phyloP scores from a whole-genome alignment of 352 stramenopile species.

The Pythium myriotylum region DNA sequence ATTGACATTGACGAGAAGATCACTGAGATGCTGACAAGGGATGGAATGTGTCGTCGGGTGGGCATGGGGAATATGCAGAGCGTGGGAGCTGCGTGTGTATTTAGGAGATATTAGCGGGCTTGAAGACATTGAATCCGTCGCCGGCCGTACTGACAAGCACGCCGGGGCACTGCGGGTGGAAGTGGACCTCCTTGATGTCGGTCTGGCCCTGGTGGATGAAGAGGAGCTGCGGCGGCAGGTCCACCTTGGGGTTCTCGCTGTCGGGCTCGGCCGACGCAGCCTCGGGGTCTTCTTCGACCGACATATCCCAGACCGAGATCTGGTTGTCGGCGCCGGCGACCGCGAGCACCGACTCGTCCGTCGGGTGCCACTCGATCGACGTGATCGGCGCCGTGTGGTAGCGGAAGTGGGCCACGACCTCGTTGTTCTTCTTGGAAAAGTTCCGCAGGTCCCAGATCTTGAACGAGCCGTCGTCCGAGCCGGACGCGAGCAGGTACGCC shows the following conservation, averaged over 20 bases:
- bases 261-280: constrained; percentile 48
- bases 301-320: constrained; percentile 99
- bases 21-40: too few species aligned
- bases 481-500: constrained; percentile 96
- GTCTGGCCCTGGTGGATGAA: constrained; percentile 99
- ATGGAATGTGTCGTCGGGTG: too few species aligned
- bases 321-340: constrained; percentile 95
- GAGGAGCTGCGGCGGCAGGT: constrained; percentile 97
- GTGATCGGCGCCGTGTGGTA: constrained; percentile 97
- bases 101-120: constrained; percentile 94
- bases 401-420: constrained; percentile 93
- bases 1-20: too few species aligned
- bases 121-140: constrained; percentile 98
- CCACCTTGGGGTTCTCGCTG: constrained; percentile 63
- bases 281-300: constrained; percentile 97
- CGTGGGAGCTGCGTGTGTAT: too few species aligned
- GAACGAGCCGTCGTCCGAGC: constrained; percentile 97
- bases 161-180: constrained; percentile 98
- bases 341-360: constrained; percentile 97
- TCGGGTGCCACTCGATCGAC: constrained; percentile 99
- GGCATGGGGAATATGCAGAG: too few species aligned
- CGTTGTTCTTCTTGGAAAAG: constrained; percentile 80
- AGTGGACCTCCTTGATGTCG: constrained; percentile 99
- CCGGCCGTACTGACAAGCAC: constrained; percentile 96
- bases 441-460: constrained; percentile 97